Evolutionary conservation across 225 moss, liverwort and hornwort genomes (phyloP).

Genomic region (Polytrichum commune): DNA sequence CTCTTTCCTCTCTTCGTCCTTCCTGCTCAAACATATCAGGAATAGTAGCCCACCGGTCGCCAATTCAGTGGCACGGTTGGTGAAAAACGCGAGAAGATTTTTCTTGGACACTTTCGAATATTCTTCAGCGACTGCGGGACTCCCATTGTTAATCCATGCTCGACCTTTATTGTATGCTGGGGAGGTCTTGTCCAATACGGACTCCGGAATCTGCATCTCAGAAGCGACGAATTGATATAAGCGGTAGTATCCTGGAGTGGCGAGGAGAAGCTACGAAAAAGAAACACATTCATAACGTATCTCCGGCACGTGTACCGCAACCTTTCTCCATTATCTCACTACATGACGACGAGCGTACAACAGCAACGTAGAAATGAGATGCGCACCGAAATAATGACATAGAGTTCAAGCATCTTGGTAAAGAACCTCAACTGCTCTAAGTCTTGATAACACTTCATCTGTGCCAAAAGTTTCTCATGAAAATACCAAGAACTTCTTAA

Average conservation of each 20-base stretch:
- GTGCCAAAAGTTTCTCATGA: no score
- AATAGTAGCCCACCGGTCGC: conserved; percentile 38
- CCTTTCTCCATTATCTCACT: no score
- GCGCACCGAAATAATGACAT: no score
- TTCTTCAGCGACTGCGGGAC: conserved; percentile 31
- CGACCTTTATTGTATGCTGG: conserved; percentile 31
- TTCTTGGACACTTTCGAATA: conserved; percentile 26
- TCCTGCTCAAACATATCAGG: conserved; percentile 31
- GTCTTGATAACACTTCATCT: no score
- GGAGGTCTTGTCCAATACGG: conserved; percentile 22
- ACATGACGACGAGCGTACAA: no score
- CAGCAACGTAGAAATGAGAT: no score
- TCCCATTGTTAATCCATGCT: conserved; percentile 37
- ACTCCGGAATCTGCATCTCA: conserved; percentile 27
- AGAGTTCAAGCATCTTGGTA: no score
- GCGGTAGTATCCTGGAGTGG: neutral
- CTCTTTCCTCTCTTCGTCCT: conserved; percentile 21
- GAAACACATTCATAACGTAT: neutral
- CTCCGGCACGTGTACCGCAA: neutral
- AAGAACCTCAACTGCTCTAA: no score
- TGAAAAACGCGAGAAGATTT: conserved; percentile 29
- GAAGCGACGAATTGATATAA: neutral
- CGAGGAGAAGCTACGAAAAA: neutral
- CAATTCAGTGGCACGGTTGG: conserved; percentile 30
- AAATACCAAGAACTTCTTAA: no score